Evolutionary conservation across 768 basidiomycete genomes (phyloP), one percentile per base, ranked within the genome.

Genomic region (Hortiboletus campestris): DNA sequence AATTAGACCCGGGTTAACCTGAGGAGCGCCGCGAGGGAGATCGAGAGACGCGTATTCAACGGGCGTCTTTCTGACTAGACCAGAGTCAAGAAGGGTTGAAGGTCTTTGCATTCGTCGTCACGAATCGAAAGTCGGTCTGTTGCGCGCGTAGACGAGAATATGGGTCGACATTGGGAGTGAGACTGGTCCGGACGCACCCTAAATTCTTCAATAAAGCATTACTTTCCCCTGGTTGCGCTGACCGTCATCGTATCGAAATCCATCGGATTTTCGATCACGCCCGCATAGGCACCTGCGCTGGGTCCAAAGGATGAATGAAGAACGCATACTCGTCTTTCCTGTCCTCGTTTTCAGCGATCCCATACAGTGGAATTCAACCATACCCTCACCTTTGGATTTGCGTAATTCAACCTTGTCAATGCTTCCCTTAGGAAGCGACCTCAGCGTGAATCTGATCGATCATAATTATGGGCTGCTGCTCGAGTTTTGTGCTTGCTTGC

Each of bases 271-370:
- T 88, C 86, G 48, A 98, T 83, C 45, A 86, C 74, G 75, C 87
- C 84, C 14, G 75, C 53, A 60, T 88, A 88, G 84, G 79, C 0
- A 89, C 84, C 59, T 80, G 77, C 2, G 74, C 67, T 1, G 71
- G 68, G 67, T 90, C 78, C 7, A 92, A 90, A 2, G 89, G 89
- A 36, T 71, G 64, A 52, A 91, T 69, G 68, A 92, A 92, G 71
- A 91, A 91, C 2, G 86, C 89, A 76, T 92, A 92, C 71, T 89
- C 88, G 66, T 91, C 89, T 69, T 87, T 91, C 75, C 90, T 91
- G 22, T 31, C 29, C 32, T 4, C 13, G 6, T 50, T 40, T 43
- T 71, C 36, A 62, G 62, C 19, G 35, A 45, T 17, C 25, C 25
- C 17, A 25, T 19, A 43, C 13, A 3, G 25, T 25, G 25, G 6